These are phyloP conservation scores for Acanthamoeba castellanii DNA, from an alignment of 208 protist genomes.

Conservation along the genomic window DNA sequence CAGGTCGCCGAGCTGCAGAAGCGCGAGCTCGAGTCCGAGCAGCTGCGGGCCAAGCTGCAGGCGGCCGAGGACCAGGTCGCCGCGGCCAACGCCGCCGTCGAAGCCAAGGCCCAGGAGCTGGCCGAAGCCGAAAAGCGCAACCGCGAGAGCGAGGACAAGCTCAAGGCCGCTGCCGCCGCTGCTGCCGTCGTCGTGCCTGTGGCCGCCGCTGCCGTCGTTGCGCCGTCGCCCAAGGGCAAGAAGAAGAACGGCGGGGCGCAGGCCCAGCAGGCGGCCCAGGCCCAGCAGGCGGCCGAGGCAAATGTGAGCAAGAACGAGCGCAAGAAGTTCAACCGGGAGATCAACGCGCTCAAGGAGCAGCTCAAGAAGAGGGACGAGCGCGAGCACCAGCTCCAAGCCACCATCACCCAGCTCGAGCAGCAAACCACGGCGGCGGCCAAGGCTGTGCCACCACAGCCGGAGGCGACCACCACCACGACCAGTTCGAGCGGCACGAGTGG, in stretches of 20 bases:
- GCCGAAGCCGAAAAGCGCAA: background rate
- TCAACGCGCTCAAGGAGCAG: slow-evolving; percentile 50
- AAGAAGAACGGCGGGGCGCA: background rate
- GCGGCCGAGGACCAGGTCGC: background rate
- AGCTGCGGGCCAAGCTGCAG: background rate
- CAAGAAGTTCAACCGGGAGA: slow-evolving; percentile 40
- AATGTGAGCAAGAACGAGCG: slow-evolving; percentile 53
- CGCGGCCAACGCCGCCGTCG: background rate
- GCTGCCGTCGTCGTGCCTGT: background rate
- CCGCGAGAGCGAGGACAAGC: slow-evolving; percentile 35
- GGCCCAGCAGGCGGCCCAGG: background rate
- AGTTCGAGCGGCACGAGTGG: too few relatives aligned
- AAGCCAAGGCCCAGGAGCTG: slow-evolving; percentile 14
- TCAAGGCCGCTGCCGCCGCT: background rate
- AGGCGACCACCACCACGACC: background rate
- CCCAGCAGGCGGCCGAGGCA: background rate
- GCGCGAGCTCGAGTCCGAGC: background rate
- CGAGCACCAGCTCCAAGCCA: background rate
- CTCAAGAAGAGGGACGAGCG: slow-evolving; percentile 65
- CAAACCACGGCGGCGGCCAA: background rate
- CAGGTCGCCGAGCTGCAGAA: background rate
- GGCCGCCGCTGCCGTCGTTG: background rate
- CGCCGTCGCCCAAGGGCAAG: background rate
- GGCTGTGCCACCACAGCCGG: background rate
- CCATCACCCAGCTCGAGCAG: background rate